Evolutionary conservation across 352 stramenopile species (phyloP).

Genomic region (Phytophthora pini): DNA sequence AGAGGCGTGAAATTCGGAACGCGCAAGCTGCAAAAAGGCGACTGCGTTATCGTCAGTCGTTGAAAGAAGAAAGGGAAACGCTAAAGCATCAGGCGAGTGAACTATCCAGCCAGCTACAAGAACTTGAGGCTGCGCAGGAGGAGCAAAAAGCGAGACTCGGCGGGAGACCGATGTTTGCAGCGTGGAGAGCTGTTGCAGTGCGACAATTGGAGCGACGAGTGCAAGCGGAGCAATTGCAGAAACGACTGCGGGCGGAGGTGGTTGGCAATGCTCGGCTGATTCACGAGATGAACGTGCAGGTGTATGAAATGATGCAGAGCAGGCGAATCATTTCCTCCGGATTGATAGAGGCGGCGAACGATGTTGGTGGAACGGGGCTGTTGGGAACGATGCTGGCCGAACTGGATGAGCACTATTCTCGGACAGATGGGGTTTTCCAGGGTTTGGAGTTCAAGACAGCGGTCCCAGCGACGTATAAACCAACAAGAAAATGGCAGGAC

Average conservation of each 20-base stretch:
- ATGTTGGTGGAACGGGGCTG: no score
- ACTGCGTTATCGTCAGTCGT: conserved; percentile 20
- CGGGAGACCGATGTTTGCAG: conserved; percentile 2
- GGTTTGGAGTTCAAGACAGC: conserved; percentile 7
- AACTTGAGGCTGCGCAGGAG: neutral
- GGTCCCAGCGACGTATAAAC: conserved; percentile 2
- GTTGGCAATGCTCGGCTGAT: conserved; percentile 15
- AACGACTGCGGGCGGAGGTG: no score
- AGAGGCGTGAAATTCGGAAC: conserved; percentile 21
- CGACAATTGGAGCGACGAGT: conserved; percentile 22
- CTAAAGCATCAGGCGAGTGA: conserved; percentile 9
- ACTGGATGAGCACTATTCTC: conserved; percentile 11
- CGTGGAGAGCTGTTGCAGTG: conserved; percentile 20
- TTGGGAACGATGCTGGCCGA: no score
- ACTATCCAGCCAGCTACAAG: neutral
- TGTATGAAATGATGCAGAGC: no score
- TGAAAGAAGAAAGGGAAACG: conserved; percentile 23
- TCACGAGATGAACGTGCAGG: conserved; percentile 8
- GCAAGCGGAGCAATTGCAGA: conserved; percentile 22
- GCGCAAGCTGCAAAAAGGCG: conserved; percentile 14
- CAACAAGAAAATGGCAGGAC: conserved; percentile 9
- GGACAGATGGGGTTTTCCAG: conserved; percentile 16
- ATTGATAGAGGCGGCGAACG: no score
- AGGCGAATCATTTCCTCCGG: no score
- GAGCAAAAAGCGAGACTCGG: neutral